Evolutionary conservation across 345 rosid species (phyloP), one percentile per base, ranked within the genome.

Genomic region (Rhizophora apiculata): DNA sequence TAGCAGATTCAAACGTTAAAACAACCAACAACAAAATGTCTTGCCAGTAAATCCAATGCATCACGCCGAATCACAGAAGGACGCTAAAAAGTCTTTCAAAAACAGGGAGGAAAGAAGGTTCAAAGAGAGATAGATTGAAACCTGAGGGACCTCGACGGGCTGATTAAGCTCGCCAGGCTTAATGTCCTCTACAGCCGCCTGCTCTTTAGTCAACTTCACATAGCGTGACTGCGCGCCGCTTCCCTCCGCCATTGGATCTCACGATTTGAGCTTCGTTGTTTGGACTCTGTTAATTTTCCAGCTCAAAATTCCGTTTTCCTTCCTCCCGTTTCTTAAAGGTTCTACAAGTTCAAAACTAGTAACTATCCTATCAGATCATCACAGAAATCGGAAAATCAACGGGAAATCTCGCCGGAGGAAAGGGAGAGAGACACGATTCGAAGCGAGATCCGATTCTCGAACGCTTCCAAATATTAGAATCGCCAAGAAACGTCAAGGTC

Each of bases 151-250:
- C 27, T 90, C 88, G 69, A 95, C 86, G 6, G 99, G 99, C 78
- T 88, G 99, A 83, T 92, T 95, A 73, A 95, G 96, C 80, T 94
- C 99, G 5, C 99, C 99, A 54, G 99, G 93, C 81, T 76, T 88
- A 63, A 91, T 86, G 68, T 94, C 93, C 73, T 91, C 92, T 29
- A 79, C 34, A 6, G 84, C 90, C 21, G 78, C 83, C 73, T 91
- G 98, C 22, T 89, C 98, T 72, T 91, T 91, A 0, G 80, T 88
- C 62, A 94, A 64, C 81, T 94, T 94, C 65, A 94, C 98, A 68
- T 94, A 94, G 21, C 84, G 74, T 59, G 97, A 89, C 52, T 86
- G 79, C n/a, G 77, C 83, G 48, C 82, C 85, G 52, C 83, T 83
- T 57, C 87, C 96, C 16, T 88, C 98, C 62, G 96, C 88, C 98